Evolutionary conservation across 768 basidiomycete genomes (phyloP).

Genomic region (Termitomyces sp.): DNA sequence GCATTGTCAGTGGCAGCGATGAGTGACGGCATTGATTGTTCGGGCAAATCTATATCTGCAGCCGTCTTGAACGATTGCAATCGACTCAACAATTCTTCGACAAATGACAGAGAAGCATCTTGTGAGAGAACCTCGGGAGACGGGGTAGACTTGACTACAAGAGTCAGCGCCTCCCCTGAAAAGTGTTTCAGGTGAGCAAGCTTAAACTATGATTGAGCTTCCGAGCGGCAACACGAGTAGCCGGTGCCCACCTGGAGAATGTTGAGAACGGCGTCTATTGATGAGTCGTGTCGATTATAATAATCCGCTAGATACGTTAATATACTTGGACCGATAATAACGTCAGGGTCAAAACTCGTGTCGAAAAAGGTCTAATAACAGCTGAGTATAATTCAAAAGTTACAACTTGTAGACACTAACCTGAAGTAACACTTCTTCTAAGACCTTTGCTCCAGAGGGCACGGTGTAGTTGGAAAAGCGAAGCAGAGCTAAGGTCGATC

Average conservation of each 20-base stretch:
- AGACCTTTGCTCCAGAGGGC: conserved; percentile 39
- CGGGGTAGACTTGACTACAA: conserved; percentile 31
- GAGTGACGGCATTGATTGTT: conserved; percentile 23
- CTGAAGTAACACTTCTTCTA: conserved; percentile 51
- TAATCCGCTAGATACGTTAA: conserved; percentile 56
- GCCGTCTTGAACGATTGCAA: conserved; percentile 16
- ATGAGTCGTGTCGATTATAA: conserved; percentile 48
- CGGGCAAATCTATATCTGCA: conserved; percentile 17
- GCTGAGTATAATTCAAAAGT: conserved; percentile 3
- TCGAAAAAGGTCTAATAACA: conserved; percentile 60
- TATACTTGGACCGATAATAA: conserved; percentile 54
- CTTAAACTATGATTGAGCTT: conserved; percentile 24
- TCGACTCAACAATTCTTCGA: conserved; percentile 30
- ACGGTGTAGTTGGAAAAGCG: conserved; percentile 46
- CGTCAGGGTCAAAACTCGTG: conserved; percentile 47
- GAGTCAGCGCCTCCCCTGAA: conserved; percentile 46
- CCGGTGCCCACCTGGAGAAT: conserved; percentile 51
- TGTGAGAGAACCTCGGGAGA: conserved; percentile 9
- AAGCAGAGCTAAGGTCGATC: conserved; percentile 52
- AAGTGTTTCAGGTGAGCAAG: conserved; percentile 69
- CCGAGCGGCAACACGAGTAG: neutral
- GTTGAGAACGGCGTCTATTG: conserved; percentile 50
- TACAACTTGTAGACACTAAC: conserved; percentile 25
- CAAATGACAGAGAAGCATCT: conserved; percentile 22
- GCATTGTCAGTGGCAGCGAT: conserved; percentile 30